phyloP scores from a whole-genome alignment of 2,329 filamentous ascomycete genomes.

The Cercospora nicotianae region DNA sequence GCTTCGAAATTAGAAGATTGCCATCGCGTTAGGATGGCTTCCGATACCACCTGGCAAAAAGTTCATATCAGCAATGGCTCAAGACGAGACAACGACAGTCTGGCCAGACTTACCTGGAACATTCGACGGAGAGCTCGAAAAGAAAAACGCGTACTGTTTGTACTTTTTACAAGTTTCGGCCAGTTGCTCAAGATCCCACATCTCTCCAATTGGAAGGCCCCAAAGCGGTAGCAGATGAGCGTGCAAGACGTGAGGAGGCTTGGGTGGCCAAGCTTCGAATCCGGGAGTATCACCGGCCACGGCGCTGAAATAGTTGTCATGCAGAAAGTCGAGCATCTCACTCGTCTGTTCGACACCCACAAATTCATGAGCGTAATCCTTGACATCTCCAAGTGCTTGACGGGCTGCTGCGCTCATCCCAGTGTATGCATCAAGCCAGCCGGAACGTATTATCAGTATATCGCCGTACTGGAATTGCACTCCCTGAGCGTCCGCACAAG shows the following conservation, averaged over 20 bases:
- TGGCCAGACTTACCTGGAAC: not conserved
- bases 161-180: slow-evolving; percentile 34
- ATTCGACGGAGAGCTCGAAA: slow-evolving; percentile 26
- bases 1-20: slow-evolving; percentile 36
- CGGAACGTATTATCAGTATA: slow-evolving; percentile 20
- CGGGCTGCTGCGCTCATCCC: slow-evolving; percentile 6
- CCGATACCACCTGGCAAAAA: slow-evolving; percentile 34
- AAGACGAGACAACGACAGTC: not conserved
- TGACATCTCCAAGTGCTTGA: slow-evolving; percentile 16
- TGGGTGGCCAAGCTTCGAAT: slow-evolving; percentile 18
- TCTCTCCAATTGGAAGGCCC: slow-evolving; percentile 36
- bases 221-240: slow-evolving; percentile 27
- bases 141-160: slow-evolving; percentile 35
- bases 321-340: slow-evolving; percentile 15
- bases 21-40: slow-evolving; percentile 41
- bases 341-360: slow-evolving; percentile 17
- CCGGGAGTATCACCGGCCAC: slow-evolving; percentile 19
- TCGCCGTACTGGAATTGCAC: slow-evolving; percentile 22
- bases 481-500: slow-evolving; percentile 2
- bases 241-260: slow-evolving; percentile 20
- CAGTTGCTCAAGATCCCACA: slow-evolving; percentile 40
- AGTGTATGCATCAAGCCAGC: not conserved
- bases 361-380: slow-evolving; percentile 12
- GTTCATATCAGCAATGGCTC: not conserved
- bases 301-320: slow-evolving; percentile 20